Evolutionary conservation across 1,284 basidiomycete genomes (phyloP), one percentile per base, ranked within the genome.

Genomic region (Moesziomyces parantarcticus): DNA sequence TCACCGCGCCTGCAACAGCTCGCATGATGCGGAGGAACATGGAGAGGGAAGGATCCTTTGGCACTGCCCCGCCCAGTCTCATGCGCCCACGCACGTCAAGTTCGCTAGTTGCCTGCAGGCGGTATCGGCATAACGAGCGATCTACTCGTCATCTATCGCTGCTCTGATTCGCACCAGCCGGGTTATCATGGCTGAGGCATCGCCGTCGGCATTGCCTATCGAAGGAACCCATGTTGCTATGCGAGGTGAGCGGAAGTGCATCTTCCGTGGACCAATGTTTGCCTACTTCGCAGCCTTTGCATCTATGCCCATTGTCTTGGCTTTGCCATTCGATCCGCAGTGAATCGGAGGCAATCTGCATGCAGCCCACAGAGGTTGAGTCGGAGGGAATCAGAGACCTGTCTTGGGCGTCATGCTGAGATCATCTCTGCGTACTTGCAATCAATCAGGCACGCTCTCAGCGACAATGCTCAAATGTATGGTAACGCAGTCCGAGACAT

Each of bases 191-290:
- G 36, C 16, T 18, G 36, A 18, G 14, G 36, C 36, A 32, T 25
- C 49, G 16, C 50, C 50, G 8, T 29, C 50, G 18, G 20, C 42
- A 18, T 43, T 23, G 34, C 40, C 43, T 10, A 32, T 52, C 50
- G 22, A 44, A 44, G n/a, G 10, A 22, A 22, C 2, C 36, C 11
- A 1, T 51, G 50, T 20, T 43, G 40, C 25, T n/a, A 44, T 21
- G 41, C 50, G 50, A 52, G 42, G 23, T 44, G 41, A n/a, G 29
- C 50, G 42, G 50, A 44, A 13, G 40, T 40, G 22, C 41, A 29
- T 52, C 50, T 52, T 52, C 50, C 50, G 50, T 44, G 20, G 34
- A 29, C 50, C 42, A 21, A 42, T 42, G 40, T n/a, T 25, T 23
- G 40, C n/a, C 47, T 14, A 10, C 25, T 20, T 49, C 16, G 20